Evolutionary conservation across 1,284 basidiomycete species (phyloP).

Genomic region (Xanthoconium separans): DNA sequence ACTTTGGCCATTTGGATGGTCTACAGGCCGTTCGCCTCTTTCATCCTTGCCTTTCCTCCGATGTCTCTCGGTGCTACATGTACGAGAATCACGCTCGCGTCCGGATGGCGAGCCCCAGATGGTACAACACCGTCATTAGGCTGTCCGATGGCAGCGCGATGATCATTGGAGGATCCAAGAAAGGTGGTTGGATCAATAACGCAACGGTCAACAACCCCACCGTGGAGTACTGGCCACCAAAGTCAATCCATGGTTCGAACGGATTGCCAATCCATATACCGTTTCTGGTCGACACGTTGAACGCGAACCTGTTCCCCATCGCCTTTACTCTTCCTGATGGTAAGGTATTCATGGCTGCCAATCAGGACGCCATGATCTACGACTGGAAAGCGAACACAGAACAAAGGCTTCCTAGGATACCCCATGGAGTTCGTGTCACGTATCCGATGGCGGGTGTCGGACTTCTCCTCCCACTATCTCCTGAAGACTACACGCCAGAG

Average conservation of each 20-base stretch:
- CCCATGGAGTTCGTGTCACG: slow-evolving; percentile 78
- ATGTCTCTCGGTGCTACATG: slow-evolving; percentile 53
- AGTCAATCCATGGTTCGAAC: slow-evolving; percentile 61
- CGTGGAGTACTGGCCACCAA: slow-evolving; percentile 78
- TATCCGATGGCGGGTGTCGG: slow-evolving; percentile 80
- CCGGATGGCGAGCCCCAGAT: slow-evolving; percentile 70
- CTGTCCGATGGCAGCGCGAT: slow-evolving; percentile 76
- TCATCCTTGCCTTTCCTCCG: slow-evolving; percentile 59
- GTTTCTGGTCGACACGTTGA: slow-evolving; percentile 72
- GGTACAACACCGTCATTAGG: slow-evolving; percentile 73
- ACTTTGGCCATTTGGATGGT: slow-evolving; percentile 76
- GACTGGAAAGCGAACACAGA: slow-evolving; percentile 70
- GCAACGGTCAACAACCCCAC: slow-evolving; percentile 78
- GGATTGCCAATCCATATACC: slow-evolving; percentile 61
- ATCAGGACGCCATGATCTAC: slow-evolving; percentile 78
- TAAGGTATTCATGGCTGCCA: slow-evolving; percentile 76
- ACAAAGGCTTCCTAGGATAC: slow-evolving; percentile 62
- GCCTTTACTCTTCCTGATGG: slow-evolving; percentile 74
- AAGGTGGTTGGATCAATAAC: slow-evolving; percentile 82
- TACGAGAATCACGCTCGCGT: slow-evolving; percentile 65
- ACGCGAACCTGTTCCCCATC: slow-evolving; percentile 81
- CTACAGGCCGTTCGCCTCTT: slow-evolving; percentile 74
- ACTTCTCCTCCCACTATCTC: slow-evolving; percentile 67
- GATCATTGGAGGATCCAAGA: slow-evolving; percentile 77
- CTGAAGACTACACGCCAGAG: slow-evolving; percentile 66